phyloP scores from a whole-genome alignment of 2,329 filamentous ascomycete species.

The Aphanocladium album region DNA sequence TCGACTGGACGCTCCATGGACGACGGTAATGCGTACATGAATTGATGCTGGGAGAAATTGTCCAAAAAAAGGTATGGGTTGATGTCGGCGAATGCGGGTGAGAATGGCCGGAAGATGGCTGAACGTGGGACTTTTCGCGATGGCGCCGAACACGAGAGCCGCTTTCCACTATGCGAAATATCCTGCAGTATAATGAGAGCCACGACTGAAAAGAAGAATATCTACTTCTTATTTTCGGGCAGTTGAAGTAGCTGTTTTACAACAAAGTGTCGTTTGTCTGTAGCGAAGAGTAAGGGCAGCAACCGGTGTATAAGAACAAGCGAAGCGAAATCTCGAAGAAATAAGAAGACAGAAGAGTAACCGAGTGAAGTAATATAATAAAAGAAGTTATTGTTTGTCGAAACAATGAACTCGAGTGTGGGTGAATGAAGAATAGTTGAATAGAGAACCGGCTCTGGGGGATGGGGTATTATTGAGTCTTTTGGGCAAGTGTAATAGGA shows the following conservation, averaged over 20 bases:
- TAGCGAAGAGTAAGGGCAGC: neutral
- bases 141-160: neutral
- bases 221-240: neutral
- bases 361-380: neutral
- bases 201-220: neutral
- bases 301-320: neutral
- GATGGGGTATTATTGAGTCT: constrained; percentile 2
- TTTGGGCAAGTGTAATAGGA: neutral
- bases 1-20: constrained; percentile 8
- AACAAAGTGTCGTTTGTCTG: neutral
- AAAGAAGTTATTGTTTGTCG: neutral
- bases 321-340: neutral
- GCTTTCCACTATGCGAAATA: neutral
- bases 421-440: neutral
- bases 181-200: neutral
- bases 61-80: neutral
- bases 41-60: neutral
- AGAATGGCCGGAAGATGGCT: neutral
- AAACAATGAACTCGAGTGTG: neutral
- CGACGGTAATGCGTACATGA: neutral
- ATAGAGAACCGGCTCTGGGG: constrained; percentile 10
- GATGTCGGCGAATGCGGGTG: neutral
- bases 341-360: too few species aligned
- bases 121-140: neutral
- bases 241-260: neutral